A percentile compares a stretch with the other conserved stretches of the same genome.
Conservation (phyloP, 2,329 filamentous ascomycete genomes). For the Cordyceps pruinosa region DNA sequence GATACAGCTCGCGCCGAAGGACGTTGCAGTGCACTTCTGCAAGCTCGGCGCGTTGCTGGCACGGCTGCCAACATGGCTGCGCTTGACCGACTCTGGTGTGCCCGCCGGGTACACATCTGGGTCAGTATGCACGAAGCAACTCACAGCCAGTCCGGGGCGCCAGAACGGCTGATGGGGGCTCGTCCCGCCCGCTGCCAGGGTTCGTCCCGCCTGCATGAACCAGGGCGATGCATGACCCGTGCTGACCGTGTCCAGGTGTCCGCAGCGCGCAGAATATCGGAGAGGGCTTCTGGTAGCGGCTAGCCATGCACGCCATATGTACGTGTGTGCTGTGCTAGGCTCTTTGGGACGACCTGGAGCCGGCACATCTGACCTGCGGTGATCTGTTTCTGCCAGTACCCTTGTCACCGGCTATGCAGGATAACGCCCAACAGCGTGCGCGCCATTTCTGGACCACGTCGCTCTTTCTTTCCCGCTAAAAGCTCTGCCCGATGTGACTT, state of each 20-base stretch:
- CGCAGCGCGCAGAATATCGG: background rate
- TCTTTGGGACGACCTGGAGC: constrained; percentile 10
- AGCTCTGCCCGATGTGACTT: constrained; percentile 5
- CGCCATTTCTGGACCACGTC: background rate
- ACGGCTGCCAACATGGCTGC: background rate
- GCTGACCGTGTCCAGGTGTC: background rate
- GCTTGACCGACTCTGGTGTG: background rate
- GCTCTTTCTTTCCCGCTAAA: background rate
- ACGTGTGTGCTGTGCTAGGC: constrained; percentile 4
- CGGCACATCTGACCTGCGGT: constrained; percentile 11
- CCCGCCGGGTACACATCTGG: background rate
- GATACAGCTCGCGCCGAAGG: background rate
- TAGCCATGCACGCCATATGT: constrained; percentile 13
- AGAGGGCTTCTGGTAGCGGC: background rate
- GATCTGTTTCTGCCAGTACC: constrained; percentile 9
- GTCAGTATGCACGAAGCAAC: background rate
- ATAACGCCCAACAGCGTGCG: background rate
- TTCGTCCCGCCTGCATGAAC: constrained; percentile 13
- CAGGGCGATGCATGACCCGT: constrained; percentile 6
- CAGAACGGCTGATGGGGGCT: constrained; percentile 10
- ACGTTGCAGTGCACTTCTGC: background rate
- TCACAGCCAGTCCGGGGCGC: constrained; percentile 2
- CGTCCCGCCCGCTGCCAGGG: constrained; percentile 8
- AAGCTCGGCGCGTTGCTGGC: background rate
- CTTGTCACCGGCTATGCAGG: constrained; percentile 12